Percentiles rank a stretch among this genome's conserved stretches.
Conservation (phyloP, 441 rosid genomes). For the Mallotus japonicus region DNA sequence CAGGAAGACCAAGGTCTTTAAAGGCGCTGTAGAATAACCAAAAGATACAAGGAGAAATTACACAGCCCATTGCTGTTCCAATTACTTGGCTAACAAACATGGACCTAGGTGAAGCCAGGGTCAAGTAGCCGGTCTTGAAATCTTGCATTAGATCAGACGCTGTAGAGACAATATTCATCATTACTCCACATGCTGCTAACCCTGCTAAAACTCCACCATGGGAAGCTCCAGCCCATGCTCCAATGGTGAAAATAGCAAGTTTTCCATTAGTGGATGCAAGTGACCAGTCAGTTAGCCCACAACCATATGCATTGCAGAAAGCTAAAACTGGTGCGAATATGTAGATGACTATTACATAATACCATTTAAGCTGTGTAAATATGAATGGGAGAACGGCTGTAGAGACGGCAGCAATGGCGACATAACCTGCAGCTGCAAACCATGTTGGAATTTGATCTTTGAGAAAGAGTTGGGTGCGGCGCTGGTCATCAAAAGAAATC, state of each 20-base stretch:
- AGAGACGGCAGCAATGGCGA: conserved; percentile 15
- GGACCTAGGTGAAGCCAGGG: conserved; percentile 18
- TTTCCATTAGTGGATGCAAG: conserved; percentile 16
- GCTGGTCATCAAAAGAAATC: conserved; percentile 16
- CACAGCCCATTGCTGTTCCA: conserved; percentile 20
- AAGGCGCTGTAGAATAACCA: conserved; percentile 19
- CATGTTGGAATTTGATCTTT: conserved; percentile 23
- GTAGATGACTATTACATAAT: conserved; percentile 18
- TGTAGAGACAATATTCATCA: conserved; percentile 19
- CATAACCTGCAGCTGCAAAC: conserved; percentile 12
- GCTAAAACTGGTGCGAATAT: conserved; percentile 14
- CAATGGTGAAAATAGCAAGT: conserved; percentile 22
- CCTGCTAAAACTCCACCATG: conserved; percentile 18
- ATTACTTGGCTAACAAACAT: conserved; percentile 20
- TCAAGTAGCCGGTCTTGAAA: conserved; percentile 17
- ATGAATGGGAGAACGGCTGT: conserved; percentile 11
- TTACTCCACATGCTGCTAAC: conserved; percentile 22
- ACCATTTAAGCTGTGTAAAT: conserved; percentile 18
- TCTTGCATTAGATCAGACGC: conserved; percentile 22
- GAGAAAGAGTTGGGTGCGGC: conserved; percentile 18
- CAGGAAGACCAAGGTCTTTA: conserved; percentile 11
- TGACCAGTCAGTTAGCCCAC: conserved; percentile 21
- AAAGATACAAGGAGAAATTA: conserved; percentile 17
- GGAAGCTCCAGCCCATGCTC: conserved; percentile 19
- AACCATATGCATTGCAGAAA: conserved; percentile 21